Base-by-base conservation (phyloP, 768 basidiomycete genomes). In the Boletus tomentosulus region DNA sequence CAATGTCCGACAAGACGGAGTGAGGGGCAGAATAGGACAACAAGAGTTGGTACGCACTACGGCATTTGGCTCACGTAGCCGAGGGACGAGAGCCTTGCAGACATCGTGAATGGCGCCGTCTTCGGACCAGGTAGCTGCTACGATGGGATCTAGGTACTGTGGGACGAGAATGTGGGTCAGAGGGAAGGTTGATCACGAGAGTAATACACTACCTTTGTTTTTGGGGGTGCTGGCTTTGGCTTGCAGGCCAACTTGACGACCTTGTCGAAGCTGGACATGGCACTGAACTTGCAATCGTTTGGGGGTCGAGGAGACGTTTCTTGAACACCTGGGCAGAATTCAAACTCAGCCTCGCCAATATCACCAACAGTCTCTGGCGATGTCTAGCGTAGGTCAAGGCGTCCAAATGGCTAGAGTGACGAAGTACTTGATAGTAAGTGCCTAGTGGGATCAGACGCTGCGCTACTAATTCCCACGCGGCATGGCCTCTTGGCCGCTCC, bases 241-340 rank as follows among this genome's bases (percentile, higher is more conserved):
- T 98, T 98, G 75, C 94, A 98, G 13, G 96, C 97, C 68, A 92
- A 74, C 75, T 96, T 97, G 62, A 98, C 89, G 66, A 89, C 86
- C 78, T 98, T 91, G 77, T 91, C 89, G 71, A 80, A 89, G 73
- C 84, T 86, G 62, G 87, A 86, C 86, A 87, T 87, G 47, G 52
- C 33, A 44, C 28, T 11, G 9, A n/a, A 45, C 27, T 31, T 28
- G 28, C 28, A 44, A 28, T 44, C 13, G 43, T 28, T 11, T 4
- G 12, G 22, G 3, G 24, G 5, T 16, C 6, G 12, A 1, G 19
- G 8, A 8, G 39, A n/a, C n/a, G n/a, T n/a, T n/a, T n/a, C n/a
- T n/a, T n/a, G 19, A 41, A 22, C 22, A 24, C 39, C 19, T 41
- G n/a, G 12, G 19, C 12, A 10, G 50, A 49, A 56, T 69, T 70